Base-by-base conservation (phyloP, 2,329 filamentous ascomycete genomes). In the Fusarium agapanthi region DNA sequence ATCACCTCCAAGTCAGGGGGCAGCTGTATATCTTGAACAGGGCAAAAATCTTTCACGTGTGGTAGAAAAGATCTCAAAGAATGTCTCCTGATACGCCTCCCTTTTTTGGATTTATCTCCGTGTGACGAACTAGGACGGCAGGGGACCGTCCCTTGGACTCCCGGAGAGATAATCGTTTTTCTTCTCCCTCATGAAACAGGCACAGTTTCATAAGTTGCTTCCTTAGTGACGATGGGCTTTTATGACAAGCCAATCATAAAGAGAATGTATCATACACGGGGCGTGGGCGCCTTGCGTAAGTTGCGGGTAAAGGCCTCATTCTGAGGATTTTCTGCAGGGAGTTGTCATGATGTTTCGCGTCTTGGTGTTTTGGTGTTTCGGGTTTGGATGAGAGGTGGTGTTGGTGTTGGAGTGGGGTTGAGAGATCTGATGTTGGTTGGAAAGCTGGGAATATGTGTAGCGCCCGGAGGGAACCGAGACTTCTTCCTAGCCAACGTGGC, bases 401-500 rank as follows among this genome's bases (percentile, higher is more conserved):
- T 67, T 48, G 32, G 43, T 43, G 53, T 65, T 55, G 56, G 61
- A 24, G 60, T 69, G 51, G 68, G 54, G 68, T 56, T 57, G 28
- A 54, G 34, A 50, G 58, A 53, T 65, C 34, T 53, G 47, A 22
- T 43, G 40, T 60, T 72, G 64, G 67, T 44, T 54, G 35, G 53
- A 43, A 60, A 55, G n/a, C 40, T 45, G 51, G 35, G 59, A 41
- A 59, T 41, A 34, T 43, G 51, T n/a, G 51, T 69, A 77, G 48
- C 75, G 75, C 75, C 68, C 60, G 63, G 69, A 70, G 61, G 67
- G 58, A 73, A 63, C 75, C 75, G 75, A 75, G 72, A 48, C 47
- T 65, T 53, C 66, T 67, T 66, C 56, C 48, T 54, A 45, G 40
- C 53, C 51, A 61, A 73, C 67, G 61, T 76, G 71, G 75, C 72